phyloP scores from a whole-genome alignment of 2,329 filamentous ascomycete species.

The Ceratocystis alfenasii region DNA sequence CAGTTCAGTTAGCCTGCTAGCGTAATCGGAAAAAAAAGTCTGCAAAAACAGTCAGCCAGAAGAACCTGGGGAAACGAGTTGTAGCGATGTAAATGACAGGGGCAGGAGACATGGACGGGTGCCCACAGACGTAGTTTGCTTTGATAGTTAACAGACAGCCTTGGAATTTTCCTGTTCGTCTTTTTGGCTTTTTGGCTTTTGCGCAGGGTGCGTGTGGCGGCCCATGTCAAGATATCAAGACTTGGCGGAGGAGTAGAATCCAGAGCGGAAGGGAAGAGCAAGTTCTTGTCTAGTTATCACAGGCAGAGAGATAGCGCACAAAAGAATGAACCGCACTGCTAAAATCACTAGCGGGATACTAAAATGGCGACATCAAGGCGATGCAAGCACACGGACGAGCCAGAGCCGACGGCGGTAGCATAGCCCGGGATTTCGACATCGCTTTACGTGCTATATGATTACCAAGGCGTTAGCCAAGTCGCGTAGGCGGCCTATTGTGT shows the following conservation, averaged over 20 bases:
- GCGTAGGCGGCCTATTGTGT: neutral
- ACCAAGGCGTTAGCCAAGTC: neutral
- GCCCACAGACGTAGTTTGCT: neutral
- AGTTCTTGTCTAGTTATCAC: neutral
- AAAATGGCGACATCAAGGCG: neutral
- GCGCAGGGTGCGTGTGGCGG: neutral
- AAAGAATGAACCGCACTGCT: neutral
- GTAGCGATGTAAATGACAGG: neutral
- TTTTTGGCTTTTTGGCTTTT: neutral
- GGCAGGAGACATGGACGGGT: neutral
- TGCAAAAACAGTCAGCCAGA: neutral
- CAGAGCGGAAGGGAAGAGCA: neutral
- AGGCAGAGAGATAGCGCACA: neutral
- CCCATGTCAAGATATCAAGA: neutral
- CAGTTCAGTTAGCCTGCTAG: too few species aligned
- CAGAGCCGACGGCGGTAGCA: neutral
- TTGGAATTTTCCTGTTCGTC: neutral
- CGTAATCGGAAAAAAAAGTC: too few species aligned
- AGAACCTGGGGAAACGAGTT: constrained; percentile 10
- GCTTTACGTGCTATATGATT: neutral
- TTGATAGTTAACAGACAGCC: neutral
- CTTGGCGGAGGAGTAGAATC: neutral
- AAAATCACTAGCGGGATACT: neutral
- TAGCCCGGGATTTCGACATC: neutral
- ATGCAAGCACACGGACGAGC: neutral